Evolutionary conservation across 805 yeast species (phyloP), one percentile per base, ranked within the genome.

Genomic region (Nakazawaea ishiwadae): DNA sequence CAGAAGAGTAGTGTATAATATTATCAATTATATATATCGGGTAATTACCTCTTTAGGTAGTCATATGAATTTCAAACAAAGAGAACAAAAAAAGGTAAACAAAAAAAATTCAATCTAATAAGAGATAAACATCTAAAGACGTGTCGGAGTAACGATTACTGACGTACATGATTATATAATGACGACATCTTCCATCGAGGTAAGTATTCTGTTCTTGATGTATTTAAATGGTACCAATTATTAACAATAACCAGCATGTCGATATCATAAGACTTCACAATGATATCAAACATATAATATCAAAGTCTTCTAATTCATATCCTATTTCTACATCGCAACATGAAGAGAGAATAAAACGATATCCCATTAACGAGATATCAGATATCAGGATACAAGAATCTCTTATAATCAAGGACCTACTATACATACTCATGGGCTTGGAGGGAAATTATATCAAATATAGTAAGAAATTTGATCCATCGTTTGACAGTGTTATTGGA

Each of bases 391-490:
- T 72, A 3, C 96, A 88, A 55, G 96, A 89, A 55, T 81, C 85
- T 0, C 68, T 81, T 19, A 71, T 93, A 1, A 66, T 84, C 12
- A 69, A 75, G 44, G 99, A 91, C 56, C 55, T 89, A 8, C 52
- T 88, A 16, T 73, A 71, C 50, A 81, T 85, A 1, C 56, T 93
- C 11, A 50, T 79, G 24, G 95, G 95, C 0, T 60, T 72, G 20
- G 96, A 89, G 57, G 97, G 97, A 0, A 68, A 69, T 16, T 87
- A 84, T 53, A 76, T 91, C 27, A 66, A 89, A 33, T 87, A 73
- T 54, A 71, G 81, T 24, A 83, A 77, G 32, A 66, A 69, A 16
- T 86, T 75, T 53, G 75, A 78, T 51, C 79, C 80, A 0, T 44
- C 46, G 0, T 64, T 60, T 11, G 66, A 71, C 26, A 57, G 73